Conservation (phyloP, 192 early-diverging fungal genomes). For the Mortierella alpina region DNA sequence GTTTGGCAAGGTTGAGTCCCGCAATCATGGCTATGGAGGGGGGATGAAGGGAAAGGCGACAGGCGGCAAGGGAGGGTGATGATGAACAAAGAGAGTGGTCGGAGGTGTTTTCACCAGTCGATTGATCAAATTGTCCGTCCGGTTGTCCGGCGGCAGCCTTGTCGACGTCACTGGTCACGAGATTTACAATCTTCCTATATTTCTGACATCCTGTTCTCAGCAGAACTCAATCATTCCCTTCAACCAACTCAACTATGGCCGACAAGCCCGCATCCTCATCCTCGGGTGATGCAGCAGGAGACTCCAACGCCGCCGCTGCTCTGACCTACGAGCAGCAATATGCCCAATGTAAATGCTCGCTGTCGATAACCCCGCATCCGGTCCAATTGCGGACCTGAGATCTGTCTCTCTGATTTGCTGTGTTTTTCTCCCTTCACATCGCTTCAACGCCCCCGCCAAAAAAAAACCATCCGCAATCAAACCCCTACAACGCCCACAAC, state of each 20-base stretch:
- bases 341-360: constrained; percentile 37
- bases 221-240: not conserved
- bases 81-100: constrained; percentile 18
- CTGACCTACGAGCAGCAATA: constrained; percentile 50
- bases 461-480: no score
- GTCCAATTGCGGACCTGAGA: not conserved
- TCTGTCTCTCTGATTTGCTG: not conserved
- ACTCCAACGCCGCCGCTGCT: constrained; percentile 31
- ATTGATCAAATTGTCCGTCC: not conserved
- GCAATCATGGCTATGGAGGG: constrained; percentile 35
- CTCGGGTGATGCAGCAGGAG: constrained; percentile 13
- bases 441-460: no score
- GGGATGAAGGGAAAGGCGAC: constrained; percentile 13
- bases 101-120: not conserved
- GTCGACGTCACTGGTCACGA: constrained; percentile 14
- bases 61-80: not conserved
- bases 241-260: constrained; percentile 15
- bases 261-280: constrained; percentile 28
- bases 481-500: no score
- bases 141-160: not conserved
- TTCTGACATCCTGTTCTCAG: not conserved
- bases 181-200: not conserved
- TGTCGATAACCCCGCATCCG: not conserved
- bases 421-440: no score
- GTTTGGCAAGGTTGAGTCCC: constrained; percentile 45